Evolutionary conservation across 1,139 yeast species (phyloP), one percentile per base, ranked within the genome.

Genomic region (Arxiozyma slooffiae): DNA sequence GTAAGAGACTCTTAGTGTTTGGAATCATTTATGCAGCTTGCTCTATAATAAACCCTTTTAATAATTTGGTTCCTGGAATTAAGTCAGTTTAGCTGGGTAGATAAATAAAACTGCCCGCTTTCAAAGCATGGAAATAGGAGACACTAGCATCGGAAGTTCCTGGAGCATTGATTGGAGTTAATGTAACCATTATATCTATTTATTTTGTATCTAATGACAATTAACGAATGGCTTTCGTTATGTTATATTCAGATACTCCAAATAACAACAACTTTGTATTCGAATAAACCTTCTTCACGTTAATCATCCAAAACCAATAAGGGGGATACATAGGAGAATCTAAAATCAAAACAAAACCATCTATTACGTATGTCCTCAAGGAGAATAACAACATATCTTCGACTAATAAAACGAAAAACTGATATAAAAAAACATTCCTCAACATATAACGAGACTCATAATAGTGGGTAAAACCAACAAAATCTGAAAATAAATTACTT

Each of bases 101-200:
- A 69, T 85, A 92, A 67, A 92, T 72, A 69, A 88, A 81, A 52
- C 89, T 88, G 66, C 84, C 83, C 55, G 81, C 94, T 74, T 85
- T 89, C 70, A 89, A 79, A 48, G 97, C 97, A 69, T 89, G 97
- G 41, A 95, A 85, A 71, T 90, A 90, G 22, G 95, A 80, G 50
- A 96, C 97, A 48, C 96, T 96, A 56, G 97, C 95, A 55, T 94
- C 88, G 61, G 97, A 97, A 40, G 96, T 96, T 59, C 76, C 76
- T 55, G 80, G 75, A 51, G 95, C 83, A 63, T 75, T 74, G 24
- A 66, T 63, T 23, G 69, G 66, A 18, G 66, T 63, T 48, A 65
- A 51, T 14, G 61, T 60, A 39, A 60, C 53, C 63, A 63, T 52
- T 38, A 14, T 43, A 14, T 24, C 23, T 18, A 43, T 14, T 26